Conservation (phyloP, 2,329 filamentous ascomycete genomes). For the Trichoderma endophyticum region DNA sequence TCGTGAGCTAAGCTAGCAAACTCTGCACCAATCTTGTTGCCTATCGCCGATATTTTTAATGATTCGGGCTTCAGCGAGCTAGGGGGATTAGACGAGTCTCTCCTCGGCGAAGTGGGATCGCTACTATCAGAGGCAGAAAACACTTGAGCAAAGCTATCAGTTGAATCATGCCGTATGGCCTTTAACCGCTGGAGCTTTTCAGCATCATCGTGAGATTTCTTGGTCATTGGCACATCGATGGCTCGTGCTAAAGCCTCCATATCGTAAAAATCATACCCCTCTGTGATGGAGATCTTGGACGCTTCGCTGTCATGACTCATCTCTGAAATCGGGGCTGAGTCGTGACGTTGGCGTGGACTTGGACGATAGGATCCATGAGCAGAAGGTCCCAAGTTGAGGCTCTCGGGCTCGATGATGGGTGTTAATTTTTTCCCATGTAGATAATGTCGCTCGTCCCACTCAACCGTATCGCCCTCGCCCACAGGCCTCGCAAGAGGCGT, state of each 20-base stretch:
- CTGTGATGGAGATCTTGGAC: conserved; percentile 50
- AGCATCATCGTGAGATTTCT: conserved; percentile 32
- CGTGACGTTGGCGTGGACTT: conserved; percentile 43
- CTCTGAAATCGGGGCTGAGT: conserved; percentile 51
- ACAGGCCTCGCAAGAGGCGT: conserved; percentile 58
- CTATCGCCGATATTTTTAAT: conserved; percentile 26
- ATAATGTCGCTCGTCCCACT: conserved; percentile 27
- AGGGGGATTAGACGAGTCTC: conserved; percentile 20
- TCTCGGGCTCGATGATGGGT: conserved; percentile 49
- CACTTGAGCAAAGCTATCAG: conserved; percentile 56
- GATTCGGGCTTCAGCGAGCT: conserved; percentile 30
- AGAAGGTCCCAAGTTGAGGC: conserved; percentile 50
- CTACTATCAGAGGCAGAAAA: conserved; percentile 56
- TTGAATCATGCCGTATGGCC: conserved; percentile 50
- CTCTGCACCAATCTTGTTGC: conserved; percentile 35
- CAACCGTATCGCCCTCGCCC: conserved; percentile 32
- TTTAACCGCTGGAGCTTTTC: conserved; percentile 23
- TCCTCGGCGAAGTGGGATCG: conserved; percentile 22
- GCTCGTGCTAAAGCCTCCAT: conserved; percentile 51
- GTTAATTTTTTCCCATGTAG: conserved; percentile 41
- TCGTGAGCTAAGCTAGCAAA: conserved; percentile 48
- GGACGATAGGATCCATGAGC: conserved; percentile 36
- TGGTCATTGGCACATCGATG: conserved; percentile 50
- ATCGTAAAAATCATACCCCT: conserved; percentile 66
- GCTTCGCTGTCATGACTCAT: conserved; percentile 47